phyloP scores from a whole-genome alignment of 768 basidiomycete genomes.

The Amanita muscaria region DNA sequence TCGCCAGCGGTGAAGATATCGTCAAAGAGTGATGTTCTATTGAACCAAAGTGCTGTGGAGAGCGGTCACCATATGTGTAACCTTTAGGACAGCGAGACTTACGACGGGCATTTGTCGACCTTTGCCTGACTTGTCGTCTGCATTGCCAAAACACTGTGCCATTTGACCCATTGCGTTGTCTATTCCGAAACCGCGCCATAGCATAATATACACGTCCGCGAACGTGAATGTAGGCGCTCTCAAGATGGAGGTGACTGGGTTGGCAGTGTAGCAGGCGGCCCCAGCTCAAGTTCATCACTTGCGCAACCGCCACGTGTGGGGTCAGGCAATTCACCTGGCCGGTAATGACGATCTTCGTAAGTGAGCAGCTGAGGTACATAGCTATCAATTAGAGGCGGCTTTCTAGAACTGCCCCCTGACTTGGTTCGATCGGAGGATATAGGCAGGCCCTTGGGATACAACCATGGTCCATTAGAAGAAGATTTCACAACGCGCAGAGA shows the following conservation, averaged over 20 bases:
- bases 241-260: slow-evolving; percentile 4
- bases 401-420: slow-evolving; percentile 10
- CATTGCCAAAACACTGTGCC: slow-evolving; percentile 88
- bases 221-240: slow-evolving; percentile 1
- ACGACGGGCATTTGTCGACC: slow-evolving; percentile 94
- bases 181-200: slow-evolving; percentile 79
- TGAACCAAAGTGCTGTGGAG: slow-evolving; percentile 73
- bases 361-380: slow-evolving; percentile 15
- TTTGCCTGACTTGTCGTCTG: slow-evolving; percentile 71
- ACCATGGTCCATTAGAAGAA: background rate
- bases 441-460: background rate
- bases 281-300: background rate
- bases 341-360: slow-evolving; percentile 59
- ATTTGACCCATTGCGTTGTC: slow-evolving; percentile 80
- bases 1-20: slow-evolving; percentile 88
- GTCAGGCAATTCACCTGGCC: slow-evolving; percentile 32
- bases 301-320: slow-evolving; percentile 15
- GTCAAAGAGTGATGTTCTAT: slow-evolving; percentile 82
- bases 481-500: slow-evolving; percentile 13
- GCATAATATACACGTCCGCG: too few species aligned
- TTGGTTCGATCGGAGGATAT: background rate
- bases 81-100: slow-evolving; percentile 16
- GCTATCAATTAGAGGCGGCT: slow-evolving; percentile 11
- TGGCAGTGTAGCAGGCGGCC: slow-evolving; percentile 2
- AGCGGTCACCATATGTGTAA: background rate